These are phyloP conservation scores for Pseudocercospora macadamiae DNA, from an alignment of 2,329 filamentous ascomycete genomes.

Conservation along the genomic window DNA sequence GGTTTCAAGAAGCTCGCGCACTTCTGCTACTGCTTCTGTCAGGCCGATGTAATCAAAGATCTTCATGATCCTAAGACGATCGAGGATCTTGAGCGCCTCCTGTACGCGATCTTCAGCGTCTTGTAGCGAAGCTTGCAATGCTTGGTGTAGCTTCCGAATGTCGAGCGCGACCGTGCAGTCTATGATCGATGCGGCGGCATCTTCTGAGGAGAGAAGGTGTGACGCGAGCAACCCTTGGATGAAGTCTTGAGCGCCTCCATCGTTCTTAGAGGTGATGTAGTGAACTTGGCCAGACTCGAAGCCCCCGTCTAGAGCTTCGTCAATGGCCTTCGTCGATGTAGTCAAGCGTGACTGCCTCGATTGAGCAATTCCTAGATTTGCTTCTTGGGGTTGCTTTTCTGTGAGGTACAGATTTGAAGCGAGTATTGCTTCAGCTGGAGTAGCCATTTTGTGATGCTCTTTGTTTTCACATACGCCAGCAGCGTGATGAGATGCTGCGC, in stretches of 20 bases:
- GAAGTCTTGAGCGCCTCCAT: slow-evolving; percentile 33
- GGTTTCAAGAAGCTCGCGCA: slow-evolving; percentile 42
- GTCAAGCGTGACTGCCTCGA: slow-evolving; percentile 36
- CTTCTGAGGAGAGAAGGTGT: slow-evolving; percentile 40
- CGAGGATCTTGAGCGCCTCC: slow-evolving; percentile 43
- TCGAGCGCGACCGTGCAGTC: slow-evolving; percentile 53
- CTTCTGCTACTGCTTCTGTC: slow-evolving; percentile 50
- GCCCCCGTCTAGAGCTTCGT: slow-evolving; percentile 43
- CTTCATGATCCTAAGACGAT: slow-evolving; percentile 52
- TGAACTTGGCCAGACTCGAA: slow-evolving; percentile 41
- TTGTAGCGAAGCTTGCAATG: slow-evolving; percentile 18
- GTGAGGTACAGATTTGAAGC: slow-evolving; percentile 12
- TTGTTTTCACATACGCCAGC: too few species aligned
- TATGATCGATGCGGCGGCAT: slow-evolving; percentile 45
- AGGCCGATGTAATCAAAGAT: slow-evolving; percentile 56
- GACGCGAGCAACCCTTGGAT: slow-evolving; percentile 42
- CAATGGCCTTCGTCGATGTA: slow-evolving; percentile 32
- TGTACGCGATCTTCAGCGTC: slow-evolving; percentile 16
- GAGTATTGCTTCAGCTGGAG: slow-evolving; percentile 9
- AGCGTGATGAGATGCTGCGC: too few species aligned
- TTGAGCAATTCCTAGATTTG: slow-evolving; percentile 45
- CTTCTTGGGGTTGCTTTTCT: slow-evolving; percentile 57
- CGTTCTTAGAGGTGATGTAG: slow-evolving; percentile 41
- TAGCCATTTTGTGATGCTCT: too few species aligned
- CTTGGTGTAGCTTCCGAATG: slow-evolving; percentile 43